phyloP scores from a whole-genome alignment of 2,329 filamentous ascomycete genomes.

The Escovopsis sp. region DNA sequence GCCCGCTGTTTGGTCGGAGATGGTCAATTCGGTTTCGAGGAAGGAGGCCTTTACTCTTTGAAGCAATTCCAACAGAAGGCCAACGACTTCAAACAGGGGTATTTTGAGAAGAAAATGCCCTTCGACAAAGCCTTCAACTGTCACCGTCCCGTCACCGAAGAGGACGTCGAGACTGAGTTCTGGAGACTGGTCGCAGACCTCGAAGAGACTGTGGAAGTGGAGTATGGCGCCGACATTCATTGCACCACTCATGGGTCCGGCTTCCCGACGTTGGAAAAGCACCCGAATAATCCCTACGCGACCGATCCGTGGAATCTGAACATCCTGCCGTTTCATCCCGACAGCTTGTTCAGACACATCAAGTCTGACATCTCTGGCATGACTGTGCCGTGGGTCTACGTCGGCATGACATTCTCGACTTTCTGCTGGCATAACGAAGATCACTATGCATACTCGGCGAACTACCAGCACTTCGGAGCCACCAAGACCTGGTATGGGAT shows the following conservation, averaged over 20 bases:
- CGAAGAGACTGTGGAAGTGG: constrained; percentile 91
- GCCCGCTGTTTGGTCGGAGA: constrained; percentile 89
- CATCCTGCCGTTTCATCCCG: constrained; percentile 73
- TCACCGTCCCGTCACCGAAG: constrained; percentile 71
- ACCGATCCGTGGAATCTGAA: constrained; percentile 94
- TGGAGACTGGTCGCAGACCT: constrained; percentile 90
- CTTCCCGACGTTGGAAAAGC: constrained; percentile 85
- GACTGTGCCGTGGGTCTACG: constrained; percentile 98
- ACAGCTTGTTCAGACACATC: constrained; percentile 91
- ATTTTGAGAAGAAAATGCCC: constrained; percentile 83
- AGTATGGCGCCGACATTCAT: constrained; percentile 96
- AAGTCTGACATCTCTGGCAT: constrained; percentile 97
- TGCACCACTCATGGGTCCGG: constrained; percentile 95
- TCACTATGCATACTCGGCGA: constrained; percentile 93
- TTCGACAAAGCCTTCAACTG: constrained; percentile 74
- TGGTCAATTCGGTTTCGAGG: constrained; percentile 93
- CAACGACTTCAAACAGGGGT: constrained; percentile 83
- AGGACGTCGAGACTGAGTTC: constrained; percentile 92
- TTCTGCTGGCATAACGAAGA: constrained; percentile 99
- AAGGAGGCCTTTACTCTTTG: constrained; percentile 88
- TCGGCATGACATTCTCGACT: constrained; percentile 98
- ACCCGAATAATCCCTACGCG: constrained; percentile 75
- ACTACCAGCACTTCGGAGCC: constrained; percentile 95
- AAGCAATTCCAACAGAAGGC: constrained; percentile 95
- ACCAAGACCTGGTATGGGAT: constrained; percentile 99